Conservation (phyloP, 805 yeast species). For the Suhomyces faveliae region DNA sequence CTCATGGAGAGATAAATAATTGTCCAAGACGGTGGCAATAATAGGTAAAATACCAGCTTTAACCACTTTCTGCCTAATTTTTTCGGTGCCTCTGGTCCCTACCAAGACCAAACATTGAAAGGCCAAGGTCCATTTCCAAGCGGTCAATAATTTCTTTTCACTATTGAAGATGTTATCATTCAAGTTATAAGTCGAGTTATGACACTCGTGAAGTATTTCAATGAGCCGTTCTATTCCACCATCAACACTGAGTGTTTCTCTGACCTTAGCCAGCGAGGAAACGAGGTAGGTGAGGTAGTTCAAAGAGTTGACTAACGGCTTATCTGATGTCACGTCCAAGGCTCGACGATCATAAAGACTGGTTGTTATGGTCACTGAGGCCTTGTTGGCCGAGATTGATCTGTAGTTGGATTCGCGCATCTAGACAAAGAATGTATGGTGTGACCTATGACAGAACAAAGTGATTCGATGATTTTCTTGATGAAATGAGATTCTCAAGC, state of each 20-base stretch:
- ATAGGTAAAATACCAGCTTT: constrained; percentile 91
- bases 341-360: constrained; percentile 91
- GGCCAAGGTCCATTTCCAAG: constrained; percentile 97
- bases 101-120: constrained; percentile 88
- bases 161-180: constrained; percentile 33
- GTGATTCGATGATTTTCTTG: not conserved
- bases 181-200: constrained; percentile 32
- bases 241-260: constrained; percentile 85
- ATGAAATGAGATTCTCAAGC: not conserved
- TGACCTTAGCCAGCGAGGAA: constrained; percentile 79
- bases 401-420: constrained; percentile 93
- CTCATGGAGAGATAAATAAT: constrained; percentile 56
- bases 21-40: constrained; percentile 87
- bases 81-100: constrained; percentile 91
- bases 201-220: constrained; percentile 81
- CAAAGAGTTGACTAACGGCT: constrained; percentile 87
- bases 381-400: constrained; percentile 74
- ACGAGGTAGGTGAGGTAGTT: constrained; percentile 87
- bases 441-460: not conserved
- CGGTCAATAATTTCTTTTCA: constrained; percentile 56
- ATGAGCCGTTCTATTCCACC: constrained; percentile 92
- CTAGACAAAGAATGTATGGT: not conserved
- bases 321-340: constrained; percentile 82
- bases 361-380: constrained; percentile 89
- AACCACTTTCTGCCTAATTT: constrained; percentile 79